Conservation (phyloP, 805 yeast species). For the Saccharomycopsis malanga region DNA sequence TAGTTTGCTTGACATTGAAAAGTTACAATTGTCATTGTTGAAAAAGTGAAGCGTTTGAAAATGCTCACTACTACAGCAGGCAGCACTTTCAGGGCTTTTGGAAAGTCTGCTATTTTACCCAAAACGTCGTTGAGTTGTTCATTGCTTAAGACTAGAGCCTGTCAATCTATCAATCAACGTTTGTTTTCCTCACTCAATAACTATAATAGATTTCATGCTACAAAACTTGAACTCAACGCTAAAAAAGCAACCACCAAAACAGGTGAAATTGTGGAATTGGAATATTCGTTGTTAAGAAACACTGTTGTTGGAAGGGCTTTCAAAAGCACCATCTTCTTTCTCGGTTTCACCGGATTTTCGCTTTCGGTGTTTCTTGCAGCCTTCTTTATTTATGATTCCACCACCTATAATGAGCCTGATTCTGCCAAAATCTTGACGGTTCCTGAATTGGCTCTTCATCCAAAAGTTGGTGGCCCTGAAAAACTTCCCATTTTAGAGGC, state of each 20-base stretch:
- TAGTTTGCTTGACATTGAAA: too few species aligned
- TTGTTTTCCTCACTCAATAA: neutral
- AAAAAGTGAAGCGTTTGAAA: too few species aligned
- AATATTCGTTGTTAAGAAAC: conserved; percentile 25
- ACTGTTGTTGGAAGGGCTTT: conserved; percentile 30
- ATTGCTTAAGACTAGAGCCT: too few species aligned
- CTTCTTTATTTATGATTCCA: conserved; percentile 58
- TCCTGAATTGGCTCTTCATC: conserved; percentile 46
- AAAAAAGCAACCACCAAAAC: conserved; percentile 14
- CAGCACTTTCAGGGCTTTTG: too few species aligned
- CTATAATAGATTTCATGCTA: neutral
- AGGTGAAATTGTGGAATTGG: conserved; percentile 16
- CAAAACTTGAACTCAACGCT: neutral
- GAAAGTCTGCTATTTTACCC: neutral
- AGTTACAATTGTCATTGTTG: too few species aligned
- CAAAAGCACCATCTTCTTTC: conserved; percentile 31
- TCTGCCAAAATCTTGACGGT: conserved; percentile 38
- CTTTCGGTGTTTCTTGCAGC: conserved; percentile 36
- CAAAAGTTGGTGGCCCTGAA: conserved; percentile 62
- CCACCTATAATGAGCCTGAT: conserved; percentile 47
- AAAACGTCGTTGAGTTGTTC: too few species aligned
- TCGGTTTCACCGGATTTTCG: conserved; percentile 40
- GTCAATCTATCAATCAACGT: too few species aligned
- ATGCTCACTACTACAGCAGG: too few species aligned
- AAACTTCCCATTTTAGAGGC: conserved; percentile 54